These are phyloP conservation scores for Ceratocystis albifundus DNA, from an alignment of 2,329 filamentous ascomycete genomes.

Conservation along the genomic window DNA sequence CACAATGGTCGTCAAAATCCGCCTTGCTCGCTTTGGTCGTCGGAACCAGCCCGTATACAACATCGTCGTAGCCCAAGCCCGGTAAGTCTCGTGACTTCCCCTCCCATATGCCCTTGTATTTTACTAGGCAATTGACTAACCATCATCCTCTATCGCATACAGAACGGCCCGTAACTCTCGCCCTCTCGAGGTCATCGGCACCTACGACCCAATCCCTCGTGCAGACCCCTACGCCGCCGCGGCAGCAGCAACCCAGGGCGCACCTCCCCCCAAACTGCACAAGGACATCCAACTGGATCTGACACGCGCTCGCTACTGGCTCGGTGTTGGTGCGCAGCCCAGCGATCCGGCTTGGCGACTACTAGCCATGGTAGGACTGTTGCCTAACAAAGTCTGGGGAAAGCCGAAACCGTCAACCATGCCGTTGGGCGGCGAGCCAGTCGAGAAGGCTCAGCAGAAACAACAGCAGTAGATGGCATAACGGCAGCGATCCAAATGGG, in stretches of 20 bases:
- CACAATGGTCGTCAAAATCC: slow-evolving; percentile 82
- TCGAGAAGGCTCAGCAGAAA: not conserved
- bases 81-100: slow-evolving; percentile 46
- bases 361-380: slow-evolving; percentile 56
- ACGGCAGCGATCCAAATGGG: not conserved
- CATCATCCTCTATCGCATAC: slow-evolving; percentile 18
- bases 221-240: slow-evolving; percentile 47
- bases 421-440: slow-evolving; percentile 2
- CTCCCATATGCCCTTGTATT: not conserved
- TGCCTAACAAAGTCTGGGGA: slow-evolving; percentile 23
- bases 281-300: slow-evolving; percentile 88
- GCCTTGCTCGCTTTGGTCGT: slow-evolving; percentile 85
- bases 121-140: not conserved
- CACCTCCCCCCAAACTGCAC: slow-evolving; percentile 70
- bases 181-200: slow-evolving; percentile 85
- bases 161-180: slow-evolving; percentile 78
- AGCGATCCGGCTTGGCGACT: slow-evolving; percentile 81
- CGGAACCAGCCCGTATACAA: slow-evolving; percentile 90
- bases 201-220: slow-evolving; percentile 58
- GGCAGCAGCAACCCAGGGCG: slow-evolving; percentile 38
- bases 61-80: slow-evolving; percentile 86
- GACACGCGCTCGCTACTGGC: slow-evolving; percentile 79
- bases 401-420: slow-evolving; percentile 17
- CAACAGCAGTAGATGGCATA: not conserved
- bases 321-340: slow-evolving; percentile 91